A percentile compares a stretch with the other conserved stretches of the same genome.
These are phyloP conservation scores for Colletotrichum gigasporum DNA, from an alignment of 2,329 filamentous ascomycete genomes.

Conservation along the genomic window DNA sequence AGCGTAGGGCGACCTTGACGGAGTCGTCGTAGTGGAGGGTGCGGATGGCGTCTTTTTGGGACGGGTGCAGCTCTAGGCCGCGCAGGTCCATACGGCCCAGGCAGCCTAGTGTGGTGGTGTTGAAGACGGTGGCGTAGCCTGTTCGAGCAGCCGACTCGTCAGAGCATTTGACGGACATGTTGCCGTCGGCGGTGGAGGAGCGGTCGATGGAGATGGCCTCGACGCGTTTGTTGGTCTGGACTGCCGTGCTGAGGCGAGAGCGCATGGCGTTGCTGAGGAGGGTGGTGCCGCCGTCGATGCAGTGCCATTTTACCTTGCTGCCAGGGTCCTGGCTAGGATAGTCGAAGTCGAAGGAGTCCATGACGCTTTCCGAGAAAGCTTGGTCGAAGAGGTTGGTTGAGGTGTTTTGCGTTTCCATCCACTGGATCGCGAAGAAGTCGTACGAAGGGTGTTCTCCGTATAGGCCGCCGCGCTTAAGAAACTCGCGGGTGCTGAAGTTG, in stretches of 20 bases:
- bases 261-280: too few species aligned
- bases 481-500: neutral
- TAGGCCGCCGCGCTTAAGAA: too few species aligned
- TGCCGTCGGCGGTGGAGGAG: too few species aligned
- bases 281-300: conserved; percentile 46
- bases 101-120: conserved; percentile 38
- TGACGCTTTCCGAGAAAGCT: conserved; percentile 45
- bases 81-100: conserved; percentile 41
- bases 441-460: too few species aligned
- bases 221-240: conserved; percentile 37
- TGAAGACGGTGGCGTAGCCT: conserved; percentile 39
- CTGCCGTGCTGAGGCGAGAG: too few species aligned
- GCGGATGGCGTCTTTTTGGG: conserved; percentile 36
- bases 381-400: too few species aligned
- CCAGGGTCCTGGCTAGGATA: neutral
- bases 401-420: conserved; percentile 34
- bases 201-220: too few species aligned
- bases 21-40: conserved; percentile 40
- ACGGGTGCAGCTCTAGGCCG: neutral
- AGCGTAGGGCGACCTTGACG: conserved; percentile 47
- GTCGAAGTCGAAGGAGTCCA: conserved; percentile 44
- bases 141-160: neutral
- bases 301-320: conserved; percentile 41
- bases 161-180: too few species aligned
- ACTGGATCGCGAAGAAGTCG: neutral